Evolutionary conservation across 306 rosid species (phyloP).

Genomic region (Vicia faba): DNA sequence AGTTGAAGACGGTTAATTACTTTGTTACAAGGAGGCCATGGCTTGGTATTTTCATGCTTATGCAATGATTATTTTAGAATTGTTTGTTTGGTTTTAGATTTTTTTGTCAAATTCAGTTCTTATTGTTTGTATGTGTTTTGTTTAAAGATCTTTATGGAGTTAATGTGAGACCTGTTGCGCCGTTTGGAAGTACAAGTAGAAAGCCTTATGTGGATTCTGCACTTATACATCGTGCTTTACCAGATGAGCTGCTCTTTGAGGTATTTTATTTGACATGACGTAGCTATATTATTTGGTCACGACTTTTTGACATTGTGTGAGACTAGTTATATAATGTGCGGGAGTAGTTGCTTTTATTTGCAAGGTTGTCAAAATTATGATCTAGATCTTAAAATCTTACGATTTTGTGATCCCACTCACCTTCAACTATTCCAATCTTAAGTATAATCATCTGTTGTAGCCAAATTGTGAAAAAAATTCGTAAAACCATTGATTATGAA

Average conservation of each 20-base stretch:
- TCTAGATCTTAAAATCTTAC: too few species aligned
- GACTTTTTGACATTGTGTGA: constrained; percentile 9
- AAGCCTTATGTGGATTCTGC: constrained; percentile 72
- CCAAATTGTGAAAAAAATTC: too few species aligned
- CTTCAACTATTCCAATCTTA: too few species aligned
- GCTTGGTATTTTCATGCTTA: constrained; percentile 66
- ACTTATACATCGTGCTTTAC: constrained; percentile 69
- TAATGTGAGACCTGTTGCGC: constrained; percentile 95
- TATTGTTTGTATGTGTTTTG: constrained; percentile 45
- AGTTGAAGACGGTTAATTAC: constrained; percentile 69
- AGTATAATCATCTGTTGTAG: too few species aligned
- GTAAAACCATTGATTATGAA: too few species aligned
- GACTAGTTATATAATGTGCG: not conserved
- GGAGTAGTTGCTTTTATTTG: constrained; percentile 19
- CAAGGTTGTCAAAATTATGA: too few species aligned
- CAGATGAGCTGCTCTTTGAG: constrained; percentile 90
- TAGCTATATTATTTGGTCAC: constrained; percentile 9
- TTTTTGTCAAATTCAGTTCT: constrained; percentile 33
- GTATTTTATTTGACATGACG: constrained; percentile 54
- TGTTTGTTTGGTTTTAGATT: not conserved
- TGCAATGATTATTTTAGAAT: not conserved
- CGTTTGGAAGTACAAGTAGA: constrained; percentile 84
- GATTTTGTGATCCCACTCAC: too few species aligned
- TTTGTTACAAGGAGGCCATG: constrained; percentile 89
- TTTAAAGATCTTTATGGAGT: constrained; percentile 91